These are phyloP conservation scores for Carex parvula DNA, from an alignment of 176 grass and related monocot species.

Conservation along the genomic window DNA sequence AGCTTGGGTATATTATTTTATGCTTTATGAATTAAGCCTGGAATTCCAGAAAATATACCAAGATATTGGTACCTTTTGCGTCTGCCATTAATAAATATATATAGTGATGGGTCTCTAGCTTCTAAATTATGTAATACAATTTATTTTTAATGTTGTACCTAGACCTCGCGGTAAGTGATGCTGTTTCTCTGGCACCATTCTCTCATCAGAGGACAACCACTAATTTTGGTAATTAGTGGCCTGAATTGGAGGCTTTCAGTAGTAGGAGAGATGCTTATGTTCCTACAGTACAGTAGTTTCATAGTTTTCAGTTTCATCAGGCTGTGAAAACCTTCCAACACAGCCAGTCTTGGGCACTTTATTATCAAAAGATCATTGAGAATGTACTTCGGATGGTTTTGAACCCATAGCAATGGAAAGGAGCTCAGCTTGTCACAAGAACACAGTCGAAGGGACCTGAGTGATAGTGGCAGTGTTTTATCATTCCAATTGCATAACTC, in stretches of 20 bases:
- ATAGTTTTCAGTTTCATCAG: not conserved
- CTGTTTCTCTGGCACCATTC: not conserved
- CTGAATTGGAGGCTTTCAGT: not conserved
- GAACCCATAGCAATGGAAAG: not conserved
- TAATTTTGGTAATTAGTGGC: not conserved
- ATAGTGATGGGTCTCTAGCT: too few species aligned
- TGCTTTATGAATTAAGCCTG: not conserved
- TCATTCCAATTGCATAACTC: not conserved
- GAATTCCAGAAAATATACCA: not conserved
- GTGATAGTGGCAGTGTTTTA: not conserved
- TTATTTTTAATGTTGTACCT: too few species aligned
- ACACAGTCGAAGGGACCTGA: not conserved
- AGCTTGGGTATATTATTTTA: not conserved
- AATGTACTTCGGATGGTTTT: not conserved
- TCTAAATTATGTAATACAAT: too few species aligned
- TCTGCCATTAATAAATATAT: not conserved
- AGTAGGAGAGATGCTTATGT: not conserved
- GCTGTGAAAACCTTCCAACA: conserved; percentile 5
- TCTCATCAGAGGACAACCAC: not conserved
- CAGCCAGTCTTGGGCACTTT: not conserved
- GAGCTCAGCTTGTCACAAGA: not conserved
- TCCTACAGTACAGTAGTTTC: not conserved
- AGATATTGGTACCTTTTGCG: not conserved
- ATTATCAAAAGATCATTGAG: not conserved
- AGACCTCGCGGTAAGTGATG: not conserved